Base-by-base conservation (phyloP, 306 rosid species). In the Quercus mongolica region DNA sequence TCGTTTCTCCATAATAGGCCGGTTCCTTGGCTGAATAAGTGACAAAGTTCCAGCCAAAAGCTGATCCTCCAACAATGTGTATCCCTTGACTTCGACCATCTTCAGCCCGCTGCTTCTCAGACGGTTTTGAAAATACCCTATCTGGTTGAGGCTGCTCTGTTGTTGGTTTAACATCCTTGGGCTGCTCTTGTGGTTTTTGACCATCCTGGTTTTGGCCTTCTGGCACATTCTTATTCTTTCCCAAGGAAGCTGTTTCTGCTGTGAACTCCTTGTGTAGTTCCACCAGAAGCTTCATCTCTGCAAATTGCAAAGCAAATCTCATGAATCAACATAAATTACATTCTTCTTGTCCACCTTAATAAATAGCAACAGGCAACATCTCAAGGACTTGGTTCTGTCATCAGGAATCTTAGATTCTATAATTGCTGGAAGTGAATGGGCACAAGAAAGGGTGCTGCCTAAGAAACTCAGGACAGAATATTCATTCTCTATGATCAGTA, bases 21-120 rank as follows among this genome's bases (percentile, higher is more conserved):
- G 97, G 83, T 17, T 87, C 87, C 2, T 64, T 41, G 67, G 90
- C 83, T n/a, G 83, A 21, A 79, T 71, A 88, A 70, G 92, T 88
- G 72, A 94, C 83, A 73, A 94, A 94, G 58, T 94, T 94, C 97
- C 97, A 94, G 46, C 97, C 98, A 21, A 92, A 89, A 57, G 94
- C 98, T 14, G 98, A 94, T 72, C 98, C 98, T 33, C 98, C 98
- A 74, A 94, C 92, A 54, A 91, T 71, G 69, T 88, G 90, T 56
- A 91, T 71, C 67, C 91, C 94, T 1, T 51, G 69, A 30, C 68
- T 4, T 68, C 77, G 90, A 64, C 87, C 79, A 64, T 84, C 91
- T 75, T 87, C 91, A 15, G 54, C 77, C 26, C 3, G 25, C 70
- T 74, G 80, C 84, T 86, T 88, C 80, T 87, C 90, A 52, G 86